Conservation (phyloP, 2,329 filamentous ascomycete species). For the Rugonectria rugulosa region DNA sequence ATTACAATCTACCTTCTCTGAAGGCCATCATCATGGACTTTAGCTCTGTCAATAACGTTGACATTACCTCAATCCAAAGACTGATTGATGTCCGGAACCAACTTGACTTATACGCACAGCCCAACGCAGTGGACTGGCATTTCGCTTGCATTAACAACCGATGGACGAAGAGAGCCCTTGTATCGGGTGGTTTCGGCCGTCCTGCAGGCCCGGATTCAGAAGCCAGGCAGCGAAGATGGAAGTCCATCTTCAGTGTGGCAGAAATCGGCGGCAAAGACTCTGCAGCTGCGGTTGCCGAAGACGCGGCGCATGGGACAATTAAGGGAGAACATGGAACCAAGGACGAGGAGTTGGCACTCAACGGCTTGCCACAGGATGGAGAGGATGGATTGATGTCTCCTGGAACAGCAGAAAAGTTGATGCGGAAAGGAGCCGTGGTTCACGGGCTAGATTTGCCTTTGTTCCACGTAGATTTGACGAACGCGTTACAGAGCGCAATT, state of each 20-base stretch:
- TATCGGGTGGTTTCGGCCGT: conserved; percentile 87
- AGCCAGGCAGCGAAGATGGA: conserved; percentile 74
- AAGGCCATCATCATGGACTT: conserved; percentile 96
- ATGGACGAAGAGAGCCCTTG: conserved; percentile 92
- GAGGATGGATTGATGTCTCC: conserved; percentile 29
- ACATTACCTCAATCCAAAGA: conserved; percentile 90
- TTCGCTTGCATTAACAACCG: conserved; percentile 88
- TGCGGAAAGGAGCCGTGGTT: conserved; percentile 69
- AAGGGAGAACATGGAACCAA: conserved; percentile 41
- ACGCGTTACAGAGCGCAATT: conserved; percentile 86
- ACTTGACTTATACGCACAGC: conserved; percentile 83
- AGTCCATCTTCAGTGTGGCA: conserved; percentile 93
- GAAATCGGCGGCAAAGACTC: conserved; percentile 79
- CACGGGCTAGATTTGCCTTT: conserved; percentile 89
- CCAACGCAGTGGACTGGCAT: conserved; percentile 91
- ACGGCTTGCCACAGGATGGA: conserved; percentile 9
- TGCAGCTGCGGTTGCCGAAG: conserved; percentile 73
- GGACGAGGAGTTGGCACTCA: conserved; percentile 49
- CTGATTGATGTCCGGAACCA: conserved; percentile 95
- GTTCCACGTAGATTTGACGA: conserved; percentile 93
- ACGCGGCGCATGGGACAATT: conserved; percentile 56
- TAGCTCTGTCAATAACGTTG: conserved; percentile 90
- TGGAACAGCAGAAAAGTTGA: conserved; percentile 44
- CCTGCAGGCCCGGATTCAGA: conserved; percentile 60
- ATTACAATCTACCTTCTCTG: conserved; percentile 70